These are phyloP conservation scores for Globisporangium cystogenes DNA, from an alignment of 352 stramenopile genomes.

Conservation along the genomic window DNA sequence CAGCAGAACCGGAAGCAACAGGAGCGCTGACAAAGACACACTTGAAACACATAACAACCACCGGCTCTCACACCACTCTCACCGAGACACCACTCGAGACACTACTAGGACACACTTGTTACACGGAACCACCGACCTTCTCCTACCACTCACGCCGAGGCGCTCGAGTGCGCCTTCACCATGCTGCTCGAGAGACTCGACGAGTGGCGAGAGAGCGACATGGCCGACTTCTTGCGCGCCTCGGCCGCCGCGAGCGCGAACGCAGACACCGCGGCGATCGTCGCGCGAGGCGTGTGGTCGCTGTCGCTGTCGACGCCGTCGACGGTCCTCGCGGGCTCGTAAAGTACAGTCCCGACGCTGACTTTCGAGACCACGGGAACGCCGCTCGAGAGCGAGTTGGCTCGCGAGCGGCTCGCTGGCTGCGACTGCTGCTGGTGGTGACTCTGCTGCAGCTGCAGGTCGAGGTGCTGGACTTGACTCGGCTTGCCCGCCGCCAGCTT, in stretches of 20 bases:
- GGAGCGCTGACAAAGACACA: too few species aligned
- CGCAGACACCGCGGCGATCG: slow-evolving; percentile 42
- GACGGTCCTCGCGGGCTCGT: not conserved
- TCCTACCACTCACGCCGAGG: not conserved
- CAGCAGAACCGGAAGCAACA: too few species aligned
- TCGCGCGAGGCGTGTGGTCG: slow-evolving; percentile 13
- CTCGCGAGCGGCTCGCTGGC: too few species aligned
- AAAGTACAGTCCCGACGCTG: slow-evolving; percentile 16
- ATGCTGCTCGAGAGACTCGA: slow-evolving; percentile 17
- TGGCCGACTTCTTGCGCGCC: slow-evolving; percentile 44
- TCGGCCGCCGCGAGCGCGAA: slow-evolving; percentile 43
- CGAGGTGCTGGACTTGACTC: not conserved
- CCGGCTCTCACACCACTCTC: too few species aligned
- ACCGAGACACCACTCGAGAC: too few species aligned
- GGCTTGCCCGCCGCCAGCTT: not conserved
- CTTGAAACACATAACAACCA: too few species aligned
- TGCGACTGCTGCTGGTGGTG: too few species aligned
- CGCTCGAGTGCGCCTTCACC: slow-evolving; percentile 3
- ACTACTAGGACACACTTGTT: too few species aligned
- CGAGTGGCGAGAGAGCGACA: slow-evolving; percentile 44
- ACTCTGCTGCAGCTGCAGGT: not conserved
- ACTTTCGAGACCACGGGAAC: not conserved
- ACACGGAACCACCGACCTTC: too few species aligned
- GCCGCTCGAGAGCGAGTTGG: not conserved
- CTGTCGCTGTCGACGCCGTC: not conserved